These are phyloP conservation scores for Brassica cretica DNA, from an alignment of 345 rosid species.

Conservation along the genomic window DNA sequence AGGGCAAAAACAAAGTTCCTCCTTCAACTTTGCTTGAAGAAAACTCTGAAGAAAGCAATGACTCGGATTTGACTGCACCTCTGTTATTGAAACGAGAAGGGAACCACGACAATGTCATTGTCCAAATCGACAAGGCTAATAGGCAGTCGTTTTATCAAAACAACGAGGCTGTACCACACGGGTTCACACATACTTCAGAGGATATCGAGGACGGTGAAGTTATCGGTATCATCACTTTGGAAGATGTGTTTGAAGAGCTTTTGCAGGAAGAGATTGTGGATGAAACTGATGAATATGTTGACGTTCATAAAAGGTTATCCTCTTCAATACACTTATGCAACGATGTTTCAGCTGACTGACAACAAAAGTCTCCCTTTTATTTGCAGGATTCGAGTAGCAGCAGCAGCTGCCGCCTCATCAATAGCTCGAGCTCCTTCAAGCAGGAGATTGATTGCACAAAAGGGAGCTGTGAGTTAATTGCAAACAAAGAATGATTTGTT, in stretches of 20 bases:
- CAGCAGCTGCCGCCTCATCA: slow-evolving; percentile 93
- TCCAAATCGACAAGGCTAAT: slow-evolving; percentile 62
- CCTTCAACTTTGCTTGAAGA: slow-evolving; percentile 49
- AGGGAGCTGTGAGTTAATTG: slow-evolving; percentile 35
- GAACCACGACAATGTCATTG: slow-evolving; percentile 58
- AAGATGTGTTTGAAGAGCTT: slow-evolving; percentile 97
- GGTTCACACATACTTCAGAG: slow-evolving; percentile 50
- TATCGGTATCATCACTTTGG: slow-evolving; percentile 91
- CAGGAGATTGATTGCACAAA: slow-evolving; percentile 63
- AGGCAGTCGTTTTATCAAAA: slow-evolving; percentile 38
- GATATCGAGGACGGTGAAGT: slow-evolving; percentile 95
- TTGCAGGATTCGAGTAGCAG: slow-evolving; percentile 91
- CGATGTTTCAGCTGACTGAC: slow-evolving; percentile 4
- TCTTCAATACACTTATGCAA: neutral
- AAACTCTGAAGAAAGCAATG: slow-evolving; percentile 47
- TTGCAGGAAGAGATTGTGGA: slow-evolving; percentile 98
- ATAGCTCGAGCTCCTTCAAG: slow-evolving; percentile 91
- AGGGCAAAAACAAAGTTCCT: slow-evolving; percentile 58
- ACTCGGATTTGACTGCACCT: slow-evolving; percentile 61
- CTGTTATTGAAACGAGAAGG: slow-evolving; percentile 58
- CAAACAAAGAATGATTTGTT: neutral
- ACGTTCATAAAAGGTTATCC: slow-evolving; percentile 84
- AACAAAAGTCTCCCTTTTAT: neutral
- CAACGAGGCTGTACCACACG: slow-evolving; percentile 44
- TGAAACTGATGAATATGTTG: slow-evolving; percentile 97